Evolutionary conservation across 805 yeast genomes (phyloP), one percentile per base, ranked within the genome.

Genomic region (Suhomyces faveliae): DNA sequence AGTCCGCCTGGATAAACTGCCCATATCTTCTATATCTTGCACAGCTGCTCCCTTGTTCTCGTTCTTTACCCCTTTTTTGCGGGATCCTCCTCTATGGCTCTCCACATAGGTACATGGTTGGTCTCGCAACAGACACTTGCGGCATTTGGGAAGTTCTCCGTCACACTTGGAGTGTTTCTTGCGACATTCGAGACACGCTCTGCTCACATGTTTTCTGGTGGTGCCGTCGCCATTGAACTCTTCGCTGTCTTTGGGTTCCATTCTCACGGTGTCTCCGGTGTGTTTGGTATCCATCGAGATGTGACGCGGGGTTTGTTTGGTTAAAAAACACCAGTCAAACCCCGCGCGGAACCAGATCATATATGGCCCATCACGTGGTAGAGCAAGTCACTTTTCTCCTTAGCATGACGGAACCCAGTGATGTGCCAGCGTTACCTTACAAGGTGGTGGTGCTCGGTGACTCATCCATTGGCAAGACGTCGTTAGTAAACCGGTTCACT

Each of bases 401-500:
- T 27, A 27, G 30, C 30, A 40, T 40, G 42, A 56, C 43, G 35
- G 22, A 23, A 10, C 39, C 38, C n/a, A 13, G n/a, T 22, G 11
- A 35, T 19, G 20, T 40, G 12, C 44, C 44, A 4, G 51, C 58
- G 20, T 73, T 73, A 2, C 56, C 70, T 52, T 57, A 63, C 50
- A 72, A 73, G 51, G 56, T 73, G n/a, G 78, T 73, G 4, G 63
- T 73, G 4, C 55, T 73, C 13, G 79, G 85, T 12, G 85, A 80
- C 54, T 76, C 83, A 5, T 76, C 83, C 0, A 84, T 76, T 15
- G 88, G 87, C 42, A 85, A 80, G 55, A 75, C 81, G 5, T 89
- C 97, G 1, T 76, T 92, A 8, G 90, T 89, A 1, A 87, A 87
- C 54, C 72, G 97, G 45, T 89, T 91, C 58, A 91, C 80, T 37